These are phyloP conservation scores for Malus fusca DNA, from an alignment of 306 rosid genomes.

Conservation along the genomic window DNA sequence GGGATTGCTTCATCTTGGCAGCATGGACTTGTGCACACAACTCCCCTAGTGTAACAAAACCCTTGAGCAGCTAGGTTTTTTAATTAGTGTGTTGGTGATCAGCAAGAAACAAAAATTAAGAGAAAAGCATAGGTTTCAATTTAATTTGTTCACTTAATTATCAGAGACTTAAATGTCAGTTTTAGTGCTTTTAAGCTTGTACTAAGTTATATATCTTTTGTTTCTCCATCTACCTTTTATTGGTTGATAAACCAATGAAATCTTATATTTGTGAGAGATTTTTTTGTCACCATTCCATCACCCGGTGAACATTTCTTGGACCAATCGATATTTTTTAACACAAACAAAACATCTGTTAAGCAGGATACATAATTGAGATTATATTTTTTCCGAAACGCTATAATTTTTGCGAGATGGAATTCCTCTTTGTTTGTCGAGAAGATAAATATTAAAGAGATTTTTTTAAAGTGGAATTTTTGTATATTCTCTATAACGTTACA, in stretches of 20 bases:
- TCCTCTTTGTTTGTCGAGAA: too few species aligned
- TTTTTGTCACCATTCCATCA: neutral
- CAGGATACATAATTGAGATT: too few species aligned
- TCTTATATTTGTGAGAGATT: neutral
- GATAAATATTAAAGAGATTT: too few species aligned
- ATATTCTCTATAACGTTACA: too few species aligned
- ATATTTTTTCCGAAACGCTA: too few species aligned
- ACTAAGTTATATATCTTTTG: neutral
- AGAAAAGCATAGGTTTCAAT: conserved; percentile 7
- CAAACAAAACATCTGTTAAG: neutral
- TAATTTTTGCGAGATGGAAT: too few species aligned
- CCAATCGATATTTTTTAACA: neutral
- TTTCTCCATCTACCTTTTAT: conserved; percentile 6
- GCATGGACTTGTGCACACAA: conserved; percentile 86
- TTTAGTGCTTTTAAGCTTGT: conserved; percentile 20
- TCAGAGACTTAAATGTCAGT: conserved; percentile 27
- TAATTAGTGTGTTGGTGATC: neutral
- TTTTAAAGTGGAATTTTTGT: too few species aligned
- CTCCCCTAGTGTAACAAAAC: conserved; percentile 63
- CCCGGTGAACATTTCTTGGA: neutral
- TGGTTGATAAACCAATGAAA: conserved; percentile 41
- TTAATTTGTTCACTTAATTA: conserved; percentile 9
- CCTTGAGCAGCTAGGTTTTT: neutral
- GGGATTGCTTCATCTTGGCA: conserved; percentile 69
- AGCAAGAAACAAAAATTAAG: conserved; percentile 3